Evolutionary conservation across 2,329 filamentous ascomycete genomes (phyloP).

Genomic region (Fusarium nodosum): DNA sequence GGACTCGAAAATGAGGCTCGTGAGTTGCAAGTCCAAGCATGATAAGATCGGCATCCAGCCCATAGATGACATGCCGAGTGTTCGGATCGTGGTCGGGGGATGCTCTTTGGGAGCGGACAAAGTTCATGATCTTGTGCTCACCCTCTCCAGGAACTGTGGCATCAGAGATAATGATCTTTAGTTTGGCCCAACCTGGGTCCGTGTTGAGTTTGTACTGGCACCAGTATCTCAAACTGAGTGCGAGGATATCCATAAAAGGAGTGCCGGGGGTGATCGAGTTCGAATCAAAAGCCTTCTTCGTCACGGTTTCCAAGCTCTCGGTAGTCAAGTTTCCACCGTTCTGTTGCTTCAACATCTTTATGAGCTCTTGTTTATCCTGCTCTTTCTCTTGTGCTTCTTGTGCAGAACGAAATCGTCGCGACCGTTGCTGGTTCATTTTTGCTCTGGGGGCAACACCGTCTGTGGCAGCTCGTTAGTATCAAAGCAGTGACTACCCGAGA

Average conservation of each 20-base stretch:
- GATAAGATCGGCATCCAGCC: constrained; percentile 96
- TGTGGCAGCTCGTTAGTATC: constrained; percentile 56
- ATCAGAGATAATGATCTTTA: constrained; percentile 99
- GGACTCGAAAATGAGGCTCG: constrained; percentile 94
- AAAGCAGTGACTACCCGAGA: not conserved
- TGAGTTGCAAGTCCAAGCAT: constrained; percentile 98
- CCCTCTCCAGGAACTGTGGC: constrained; percentile 97
- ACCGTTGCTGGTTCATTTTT: constrained; percentile 99
- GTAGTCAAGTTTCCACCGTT: constrained; percentile 74
- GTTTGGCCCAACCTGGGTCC: constrained; percentile 92
- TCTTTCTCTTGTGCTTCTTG: constrained; percentile 96
- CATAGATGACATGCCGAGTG: constrained; percentile 97
- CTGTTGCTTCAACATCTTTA: constrained; percentile 86
- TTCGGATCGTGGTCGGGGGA: constrained; percentile 95
- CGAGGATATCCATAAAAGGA: constrained; percentile 98
- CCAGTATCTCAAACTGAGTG: constrained; percentile 93
- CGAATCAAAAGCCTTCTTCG: constrained; percentile 93
- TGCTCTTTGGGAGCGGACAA: constrained; percentile 91
- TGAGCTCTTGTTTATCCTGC: constrained; percentile 87
- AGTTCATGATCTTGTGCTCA: constrained; percentile 99
- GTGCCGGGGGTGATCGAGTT: constrained; percentile 93
- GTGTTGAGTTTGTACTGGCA: constrained; percentile 97
- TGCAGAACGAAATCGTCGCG: constrained; percentile 92
- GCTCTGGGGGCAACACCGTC: constrained; percentile 97
- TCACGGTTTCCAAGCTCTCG: constrained; percentile 70